Conservation (phyloP, 306 rosid genomes). For the Prunus mira region DNA sequence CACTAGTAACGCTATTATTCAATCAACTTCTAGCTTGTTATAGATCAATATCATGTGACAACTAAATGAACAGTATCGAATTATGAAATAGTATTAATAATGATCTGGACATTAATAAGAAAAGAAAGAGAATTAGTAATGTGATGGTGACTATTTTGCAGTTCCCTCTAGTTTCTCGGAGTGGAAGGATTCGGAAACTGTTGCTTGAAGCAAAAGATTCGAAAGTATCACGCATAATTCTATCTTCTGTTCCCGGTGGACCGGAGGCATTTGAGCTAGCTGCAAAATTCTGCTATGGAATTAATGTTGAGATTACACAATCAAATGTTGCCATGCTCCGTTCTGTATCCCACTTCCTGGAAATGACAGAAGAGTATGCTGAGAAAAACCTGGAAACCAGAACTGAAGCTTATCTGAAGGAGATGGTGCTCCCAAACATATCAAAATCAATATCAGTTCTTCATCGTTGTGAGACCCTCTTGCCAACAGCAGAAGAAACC, state of each 20-base stretch:
- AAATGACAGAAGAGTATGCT: slow-evolving; percentile 86
- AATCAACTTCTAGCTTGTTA: not conserved
- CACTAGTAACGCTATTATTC: not conserved
- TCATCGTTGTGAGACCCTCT: slow-evolving; percentile 73
- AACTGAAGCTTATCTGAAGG: slow-evolving; percentile 69
- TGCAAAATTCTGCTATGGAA: slow-evolving; percentile 89
- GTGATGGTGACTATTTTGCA: slow-evolving; percentile 28
- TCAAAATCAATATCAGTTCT: slow-evolving; percentile 79
- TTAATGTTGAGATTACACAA: slow-evolving; percentile 62
- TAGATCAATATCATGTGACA: not conserved
- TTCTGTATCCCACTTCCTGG: slow-evolving; percentile 68
- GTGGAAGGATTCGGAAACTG: slow-evolving; percentile 81
- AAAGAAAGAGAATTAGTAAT: not conserved
- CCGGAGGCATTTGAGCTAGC: slow-evolving; percentile 86
- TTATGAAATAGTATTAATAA: not conserved
- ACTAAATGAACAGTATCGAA: not conserved
- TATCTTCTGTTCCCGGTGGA: slow-evolving; percentile 75
- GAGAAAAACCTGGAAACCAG: slow-evolving; percentile 69
- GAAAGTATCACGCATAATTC: slow-evolving; percentile 55
- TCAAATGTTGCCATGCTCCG: slow-evolving; percentile 77
- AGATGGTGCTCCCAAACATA: slow-evolving; percentile 61
- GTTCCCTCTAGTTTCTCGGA: slow-evolving; percentile 92
- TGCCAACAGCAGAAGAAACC: slow-evolving; percentile 80
- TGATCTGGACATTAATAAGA: not conserved
- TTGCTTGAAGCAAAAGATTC: slow-evolving; percentile 85